Base-by-base conservation (phyloP, 257 asterid species). In the Euphrasia confusa region DNA sequence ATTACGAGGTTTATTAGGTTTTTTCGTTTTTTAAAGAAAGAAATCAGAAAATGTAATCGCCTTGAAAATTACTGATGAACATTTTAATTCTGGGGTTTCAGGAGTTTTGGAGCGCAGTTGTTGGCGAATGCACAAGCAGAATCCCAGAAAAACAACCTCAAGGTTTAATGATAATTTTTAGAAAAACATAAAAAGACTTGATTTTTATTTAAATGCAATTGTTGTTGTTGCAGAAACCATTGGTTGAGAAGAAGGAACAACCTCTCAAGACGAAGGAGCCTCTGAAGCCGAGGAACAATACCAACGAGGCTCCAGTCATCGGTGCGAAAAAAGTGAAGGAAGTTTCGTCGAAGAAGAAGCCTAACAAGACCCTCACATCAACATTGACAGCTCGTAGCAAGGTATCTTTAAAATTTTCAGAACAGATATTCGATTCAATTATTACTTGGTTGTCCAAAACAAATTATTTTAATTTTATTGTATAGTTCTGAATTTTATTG, bases 301-400 rank as follows among this genome's bases (percentile, higher is more conserved):
- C 10, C 3, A 6, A 7, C 39, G 79, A 70, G 53, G 59, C 13
- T 17, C 75, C 47, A 14, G 32, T 52, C 15, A 9, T 50, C 15
- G 54, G 45, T 63, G 76, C 40, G 33, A 67, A 48, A 49, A 78
- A 71, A 69, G 54, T 3, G 7, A 68, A 53, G 64, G 68, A 67
- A 48, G 70, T 28, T 27, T 78, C 85, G 8, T 50, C 75, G n/a
- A 81, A 78, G 79, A 37, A 37, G 42, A 82, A 75, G 60, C 63
- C 76, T 12, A 76, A 75, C 15, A 87, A 78, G 72, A 67, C 85
- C 37, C 75, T 77, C 61, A 81, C 93, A 35, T 79, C 96, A 7
- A 71, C 70, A 53, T 87, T 86, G 26, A 72, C 85, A 8, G 96
- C 96, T 39, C 72, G 96, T 62, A 90, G 97, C 95, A 79, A 81